phyloP scores from a whole-genome alignment of 257 asterid genomes.

The Solanum corneliomulleri region DNA sequence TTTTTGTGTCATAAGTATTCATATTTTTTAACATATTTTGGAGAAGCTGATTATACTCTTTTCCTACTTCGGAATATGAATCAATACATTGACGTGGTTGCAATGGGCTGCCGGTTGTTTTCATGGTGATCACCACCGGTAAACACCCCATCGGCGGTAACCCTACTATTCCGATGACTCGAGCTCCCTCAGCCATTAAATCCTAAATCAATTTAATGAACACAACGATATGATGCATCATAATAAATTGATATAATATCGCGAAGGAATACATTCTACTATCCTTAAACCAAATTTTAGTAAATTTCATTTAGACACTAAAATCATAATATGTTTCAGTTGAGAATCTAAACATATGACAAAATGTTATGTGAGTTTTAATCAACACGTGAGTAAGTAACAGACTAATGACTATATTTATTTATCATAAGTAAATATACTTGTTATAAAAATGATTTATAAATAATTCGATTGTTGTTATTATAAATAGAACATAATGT shows the following conservation, averaged over 20 bases:
- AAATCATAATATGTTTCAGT: no score
- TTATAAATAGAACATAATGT: not conserved
- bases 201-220: constrained; percentile 11
- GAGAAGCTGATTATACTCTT: constrained; percentile 37
- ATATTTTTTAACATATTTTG: constrained; percentile 10
- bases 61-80: constrained; percentile 22
- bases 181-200: constrained; percentile 39
- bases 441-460: not conserved
- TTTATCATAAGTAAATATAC: not conserved
- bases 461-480: no score
- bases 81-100: constrained; percentile 41
- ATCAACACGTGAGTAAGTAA: not conserved
- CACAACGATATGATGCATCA: not conserved
- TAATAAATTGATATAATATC: no score
- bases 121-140: constrained; percentile 43
- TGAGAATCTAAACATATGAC: no score
- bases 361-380: no score
- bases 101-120: not conserved
- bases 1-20: not conserved
- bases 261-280: no score
- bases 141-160: constrained; percentile 67
- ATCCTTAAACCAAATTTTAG: no score
- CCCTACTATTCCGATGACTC: constrained; percentile 34
- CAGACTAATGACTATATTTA: not conserved
- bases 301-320: not conserved